Evolutionary conservation across 139 green algal genomes (phyloP), one percentile per base, ranked within the genome.

Genomic region (Chlorella sp.): DNA sequence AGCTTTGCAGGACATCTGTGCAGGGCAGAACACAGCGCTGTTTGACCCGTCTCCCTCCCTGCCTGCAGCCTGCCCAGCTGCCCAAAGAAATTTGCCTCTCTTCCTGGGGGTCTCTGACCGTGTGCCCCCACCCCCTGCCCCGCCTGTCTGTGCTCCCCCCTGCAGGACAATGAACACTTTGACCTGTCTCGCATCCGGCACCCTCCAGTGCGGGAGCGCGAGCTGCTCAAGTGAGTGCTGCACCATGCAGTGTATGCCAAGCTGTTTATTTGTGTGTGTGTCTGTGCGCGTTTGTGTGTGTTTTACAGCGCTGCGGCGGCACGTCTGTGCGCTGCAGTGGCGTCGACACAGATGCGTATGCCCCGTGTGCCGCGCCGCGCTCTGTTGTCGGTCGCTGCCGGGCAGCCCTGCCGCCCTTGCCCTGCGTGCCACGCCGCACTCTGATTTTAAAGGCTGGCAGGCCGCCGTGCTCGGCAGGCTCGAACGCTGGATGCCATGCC

Each of bases 111-210:
- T 57, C 82, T 39, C 7, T 64, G 7, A 15, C 34, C 37, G 14
- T 40, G 22, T 34, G 61, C 26, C 68, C 48, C 48, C 53, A 21
- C 86, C 34, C 21, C 36, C 53, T 37, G 0, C 53, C 73, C 3
- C 32, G n/a, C 53, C 48, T 21, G 30, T 21, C 66, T 9, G 7
- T 57, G 3, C 9, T n/a, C 40, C 16, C 14, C 57, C 83, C 19
- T 87, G 53, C 30, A 88, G 81, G 87, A 86, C 19, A 32, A 86
- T 3, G 61, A 76, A 11, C 22, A 66, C 37, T 69, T 84, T 3
- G 48, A 90, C 61, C 87, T 83, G 36, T 39, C 87, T 24, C 81
- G 73, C 53, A 93, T 93, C 75, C 71, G 68, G 22, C 34, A 80
- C 42, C 85, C 86, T 57, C 66, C 78, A 2, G 60, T 86, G 3